Evolutionary conservation across 2,329 filamentous ascomycete genomes (phyloP).

Genomic region (Colletotrichum graminicola): DNA sequence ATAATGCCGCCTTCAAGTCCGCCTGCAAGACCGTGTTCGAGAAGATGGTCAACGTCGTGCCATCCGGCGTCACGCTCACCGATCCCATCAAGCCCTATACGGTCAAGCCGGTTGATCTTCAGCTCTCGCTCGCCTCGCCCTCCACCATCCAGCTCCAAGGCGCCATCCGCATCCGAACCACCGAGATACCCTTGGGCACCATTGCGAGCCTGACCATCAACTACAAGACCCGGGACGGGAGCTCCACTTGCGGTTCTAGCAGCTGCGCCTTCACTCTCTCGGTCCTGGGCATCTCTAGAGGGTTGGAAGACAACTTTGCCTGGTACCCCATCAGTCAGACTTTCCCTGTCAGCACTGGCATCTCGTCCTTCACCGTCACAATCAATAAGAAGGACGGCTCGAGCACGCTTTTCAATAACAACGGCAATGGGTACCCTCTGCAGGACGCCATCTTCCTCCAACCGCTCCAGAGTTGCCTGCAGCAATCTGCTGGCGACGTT

Average conservation of each 20-base stretch:
- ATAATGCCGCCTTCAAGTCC: conserved; percentile 58
- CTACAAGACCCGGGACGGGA: conserved; percentile 68
- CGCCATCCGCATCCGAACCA: conserved; percentile 69
- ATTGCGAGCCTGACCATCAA: conserved; percentile 63
- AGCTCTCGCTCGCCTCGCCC: conserved; percentile 64
- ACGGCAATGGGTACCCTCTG: conserved; percentile 66
- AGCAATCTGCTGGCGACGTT: conserved; percentile 56
- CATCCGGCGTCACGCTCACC: conserved; percentile 62
- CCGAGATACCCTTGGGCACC: conserved; percentile 54
- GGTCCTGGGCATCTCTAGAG: conserved; percentile 62
- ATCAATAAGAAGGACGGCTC: conserved; percentile 62
- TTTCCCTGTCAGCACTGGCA: conserved; percentile 68
- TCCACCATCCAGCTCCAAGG: conserved; percentile 65
- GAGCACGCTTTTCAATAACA: conserved; percentile 65
- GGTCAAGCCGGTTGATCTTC: conserved; percentile 70
- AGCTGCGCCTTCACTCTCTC: conserved; percentile 60
- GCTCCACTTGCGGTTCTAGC: conserved; percentile 55
- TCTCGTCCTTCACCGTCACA: conserved; percentile 71
- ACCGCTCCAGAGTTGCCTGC: conserved; percentile 67
- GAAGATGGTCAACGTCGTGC: conserved; percentile 73
- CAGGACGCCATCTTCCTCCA: conserved; percentile 69
- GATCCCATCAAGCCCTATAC: conserved; percentile 67
- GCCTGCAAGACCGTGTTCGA: conserved; percentile 66
- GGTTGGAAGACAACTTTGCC: conserved; percentile 72
- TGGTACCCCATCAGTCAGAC: conserved; percentile 63